Base-by-base conservation (phyloP, 768 basidiomycete species). In the Rhodotorula taiwanensis region DNA sequence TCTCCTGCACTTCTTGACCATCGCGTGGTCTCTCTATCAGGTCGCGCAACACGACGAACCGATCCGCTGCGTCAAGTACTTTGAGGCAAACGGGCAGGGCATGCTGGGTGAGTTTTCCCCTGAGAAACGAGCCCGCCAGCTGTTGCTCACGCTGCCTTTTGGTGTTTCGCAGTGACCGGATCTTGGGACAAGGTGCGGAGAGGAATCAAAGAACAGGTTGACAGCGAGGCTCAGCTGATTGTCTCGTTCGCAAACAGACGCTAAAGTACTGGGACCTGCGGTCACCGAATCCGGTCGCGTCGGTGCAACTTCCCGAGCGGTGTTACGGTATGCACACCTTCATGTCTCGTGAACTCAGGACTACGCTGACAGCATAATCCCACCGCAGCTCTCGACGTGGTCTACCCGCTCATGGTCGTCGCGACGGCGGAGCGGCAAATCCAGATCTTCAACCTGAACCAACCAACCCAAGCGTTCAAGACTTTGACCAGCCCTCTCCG, bases 361-460 rank as follows among this genome's bases (percentile, higher is more conserved):
- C 23, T 15, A 20, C n/a, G 31, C 13, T 16, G 4, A 25, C 14
- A 49, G 27, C 7, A 20, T 4, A 1, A 25, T 13, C 9, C 33
- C 13, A 6, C 15, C 57, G 9, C 25, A 69, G 64, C 67, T 16
- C 65, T 72, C 53, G 70, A 71, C 45, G 61, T 71, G 15, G 34
- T 51, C 31, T 60, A 55, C 51, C 65, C 65, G 8, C 54, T 71
- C 41, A 45, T 68, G 74, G 93, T 93, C 44, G 89, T 91, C 55
- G 93, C 86, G 34, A 94, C 90, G 2, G 94, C 91, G 10, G 93
- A 95, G 64, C 83, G 91, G 34, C 87, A 93, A 74, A 84, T 97
- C 55, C 85, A 88, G 75, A 88, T 94, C 66, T 87, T 84, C 79
- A 88, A 94, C 76, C 81, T 95, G 52, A 82, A 81, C 23, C 89